Evolutionary conservation across 371 early-diverging fungal species (phyloP), one percentile per base, ranked within the genome.

Genomic region (Rhizopus arrhizus): DNA sequence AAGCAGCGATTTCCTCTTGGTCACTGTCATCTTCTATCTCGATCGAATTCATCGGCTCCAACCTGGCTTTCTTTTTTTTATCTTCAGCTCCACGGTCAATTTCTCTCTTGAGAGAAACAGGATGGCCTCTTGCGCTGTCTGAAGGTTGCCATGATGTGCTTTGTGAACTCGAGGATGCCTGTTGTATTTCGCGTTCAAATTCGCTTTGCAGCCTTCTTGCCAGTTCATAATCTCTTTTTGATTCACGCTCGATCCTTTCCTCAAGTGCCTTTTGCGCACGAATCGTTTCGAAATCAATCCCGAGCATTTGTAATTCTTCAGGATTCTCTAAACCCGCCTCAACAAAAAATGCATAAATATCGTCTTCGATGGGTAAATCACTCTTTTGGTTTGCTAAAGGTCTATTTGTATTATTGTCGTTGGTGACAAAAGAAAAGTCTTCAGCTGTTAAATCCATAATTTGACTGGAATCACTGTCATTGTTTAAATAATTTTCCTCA

Each of bases 271-370:
- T 55, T 38, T 70, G 70, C 7, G 56, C 53, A 10, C 36, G 36
- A 5, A 70, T 66, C 16, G 62, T 66, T 5, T 65, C 66, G 7
- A 62, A 15, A 34, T 70, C 59, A 35, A 70, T 66, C 11, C 70
- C 70, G 11, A 70, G 40, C 42, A 28, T 49, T 5, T n/a, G 34
- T 1, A 64, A 47, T 50, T 58, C 61, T 4, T 57, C 53, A 40
- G 68, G 63, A 49, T 63, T 42, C 4, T 59, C 60, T 0, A 68
- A 31, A 6, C 68, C 68, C 0, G 68, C 68, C 45, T 68, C 68
- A 13, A 64, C 51, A 43, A 64, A 64, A 31, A 68, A 68, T 15
- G 64, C 64, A 49, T 45, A 58, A 15, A 60, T 13, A 36, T 68
- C 61, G 33, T 63, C 63, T 3, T 68, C 63, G 22, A 46, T 10